phyloP scores from a whole-genome alignment of 2,329 filamentous ascomycete genomes.

The Colletotrichum euphorbiae region DNA sequence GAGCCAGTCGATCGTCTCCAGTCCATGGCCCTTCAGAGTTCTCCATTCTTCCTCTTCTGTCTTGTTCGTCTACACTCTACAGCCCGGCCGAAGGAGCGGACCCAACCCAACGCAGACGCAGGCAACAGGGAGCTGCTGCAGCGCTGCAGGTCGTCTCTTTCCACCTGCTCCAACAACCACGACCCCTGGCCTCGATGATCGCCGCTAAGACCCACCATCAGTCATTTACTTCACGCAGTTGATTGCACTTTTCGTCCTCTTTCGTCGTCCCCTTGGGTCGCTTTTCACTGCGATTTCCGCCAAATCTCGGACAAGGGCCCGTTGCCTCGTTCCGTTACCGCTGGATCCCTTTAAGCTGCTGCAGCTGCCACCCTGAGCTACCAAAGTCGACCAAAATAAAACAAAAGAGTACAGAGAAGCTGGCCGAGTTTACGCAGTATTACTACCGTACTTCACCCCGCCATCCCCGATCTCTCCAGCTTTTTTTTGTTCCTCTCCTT shows the following conservation, averaged over 20 bases:
- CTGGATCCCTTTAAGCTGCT: slow-evolving; percentile 32
- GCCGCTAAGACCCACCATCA: slow-evolving; percentile 38
- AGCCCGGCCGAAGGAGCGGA: slow-evolving; percentile 7
- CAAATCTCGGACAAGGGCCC: slow-evolving; percentile 24
- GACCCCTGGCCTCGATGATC: slow-evolving; percentile 40
- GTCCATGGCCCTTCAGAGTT: background rate
- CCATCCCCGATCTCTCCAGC: slow-evolving; percentile 28
- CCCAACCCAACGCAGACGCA: background rate
- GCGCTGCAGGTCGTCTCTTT: background rate
- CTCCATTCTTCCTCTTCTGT: background rate
- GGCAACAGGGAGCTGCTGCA: background rate
- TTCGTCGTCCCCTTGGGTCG: slow-evolving; percentile 21
- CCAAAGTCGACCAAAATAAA: slow-evolving; percentile 5
- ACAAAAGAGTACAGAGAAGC: slow-evolving; percentile 10
- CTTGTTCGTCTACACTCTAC: slow-evolving; percentile 10
- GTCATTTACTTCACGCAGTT: slow-evolving; percentile 41
- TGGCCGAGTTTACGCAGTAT: slow-evolving; percentile 3
- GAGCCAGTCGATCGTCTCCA: background rate
- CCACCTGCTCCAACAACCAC: slow-evolving; percentile 7
- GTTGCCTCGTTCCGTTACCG: slow-evolving; percentile 19
- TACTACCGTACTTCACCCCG: slow-evolving; percentile 26
- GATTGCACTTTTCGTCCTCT: slow-evolving; percentile 35
- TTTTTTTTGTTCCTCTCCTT: slow-evolving; percentile 9
- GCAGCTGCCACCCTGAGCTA: slow-evolving; percentile 32
- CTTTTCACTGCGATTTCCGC: slow-evolving; percentile 25